Percentiles rank a stretch among this genome's conserved stretches.
phyloP scores from a whole-genome alignment of 2,329 filamentous ascomycete genomes.

The Teratosphaeria gauchensis region DNA sequence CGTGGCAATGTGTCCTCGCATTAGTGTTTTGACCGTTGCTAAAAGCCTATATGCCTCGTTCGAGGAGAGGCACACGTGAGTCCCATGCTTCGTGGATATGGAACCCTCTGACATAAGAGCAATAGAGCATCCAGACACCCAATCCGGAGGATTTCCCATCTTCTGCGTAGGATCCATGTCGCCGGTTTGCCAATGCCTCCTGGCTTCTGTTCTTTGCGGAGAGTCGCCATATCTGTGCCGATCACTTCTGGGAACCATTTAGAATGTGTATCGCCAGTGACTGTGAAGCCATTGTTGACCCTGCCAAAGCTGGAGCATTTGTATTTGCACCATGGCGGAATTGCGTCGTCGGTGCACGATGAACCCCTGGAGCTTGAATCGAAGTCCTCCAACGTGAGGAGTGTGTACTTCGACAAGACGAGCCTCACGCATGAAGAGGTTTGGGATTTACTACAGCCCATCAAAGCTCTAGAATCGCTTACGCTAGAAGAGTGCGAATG shows the following conservation, averaged over 20 bases:
- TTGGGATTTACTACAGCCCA: neutral
- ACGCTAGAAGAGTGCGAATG: neutral
- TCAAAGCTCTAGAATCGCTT: neutral
- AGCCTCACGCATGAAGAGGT: neutral
- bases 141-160: neutral
- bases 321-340: neutral
- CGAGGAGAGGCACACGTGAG: neutral
- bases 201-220: neutral
- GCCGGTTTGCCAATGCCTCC: neutral
- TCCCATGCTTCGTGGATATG: neutral
- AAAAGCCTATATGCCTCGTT: neutral
- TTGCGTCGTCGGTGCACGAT: neutral
- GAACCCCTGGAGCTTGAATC: neutral
- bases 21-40: neutral
- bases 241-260: neutral
- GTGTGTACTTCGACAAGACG: neutral
- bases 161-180: neutral
- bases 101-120: neutral
- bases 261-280: neutral
- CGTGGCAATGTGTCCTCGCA: neutral
- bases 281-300: neutral
- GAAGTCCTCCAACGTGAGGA: neutral
- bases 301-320: neutral
- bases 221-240: neutral
- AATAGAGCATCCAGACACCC: neutral